phyloP scores from a whole-genome alignment of 78 protist species.

The Cavenderia fasciculata region DNA sequence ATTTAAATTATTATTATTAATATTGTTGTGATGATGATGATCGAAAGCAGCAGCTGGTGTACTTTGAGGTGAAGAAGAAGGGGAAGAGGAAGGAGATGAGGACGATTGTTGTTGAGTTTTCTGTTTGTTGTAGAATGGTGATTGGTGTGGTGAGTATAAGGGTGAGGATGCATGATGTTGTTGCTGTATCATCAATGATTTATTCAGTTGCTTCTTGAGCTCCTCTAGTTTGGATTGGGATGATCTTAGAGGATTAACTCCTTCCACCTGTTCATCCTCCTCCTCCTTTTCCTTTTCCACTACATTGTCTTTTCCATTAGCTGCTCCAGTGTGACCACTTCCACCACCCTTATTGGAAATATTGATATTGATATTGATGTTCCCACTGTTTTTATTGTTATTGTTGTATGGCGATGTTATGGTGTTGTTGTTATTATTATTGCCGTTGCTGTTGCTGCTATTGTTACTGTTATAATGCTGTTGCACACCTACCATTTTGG shows the following conservation, averaged over 20 bases:
- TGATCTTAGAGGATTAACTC: background rate
- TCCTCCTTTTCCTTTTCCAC: background rate
- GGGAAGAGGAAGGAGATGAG: no score
- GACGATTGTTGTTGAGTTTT: no score
- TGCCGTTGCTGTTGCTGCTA: conserved; percentile 13
- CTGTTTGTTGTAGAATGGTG: no score
- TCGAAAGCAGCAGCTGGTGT: no score
- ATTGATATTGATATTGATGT: background rate
- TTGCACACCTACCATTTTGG: background rate
- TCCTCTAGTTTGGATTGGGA: no score
- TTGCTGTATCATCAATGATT: no score
- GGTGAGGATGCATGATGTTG: no score
- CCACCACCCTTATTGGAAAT: background rate
- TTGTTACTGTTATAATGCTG: background rate
- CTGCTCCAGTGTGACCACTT: conserved; percentile 11
- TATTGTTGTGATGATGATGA: no score
- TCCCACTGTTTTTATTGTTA: background rate
- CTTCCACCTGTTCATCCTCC: background rate
- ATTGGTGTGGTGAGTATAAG: no score
- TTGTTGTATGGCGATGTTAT: conserved; percentile 12
- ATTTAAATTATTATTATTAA: no score
- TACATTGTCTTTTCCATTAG: conserved; percentile 8
- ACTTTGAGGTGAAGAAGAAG: no score
- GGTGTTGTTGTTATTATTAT: background rate
- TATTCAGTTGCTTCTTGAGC: no score